Evolutionary conservation across 768 basidiomycete genomes (phyloP), one percentile per base, ranked within the genome.

Genomic region (Pholiota microspora): DNA sequence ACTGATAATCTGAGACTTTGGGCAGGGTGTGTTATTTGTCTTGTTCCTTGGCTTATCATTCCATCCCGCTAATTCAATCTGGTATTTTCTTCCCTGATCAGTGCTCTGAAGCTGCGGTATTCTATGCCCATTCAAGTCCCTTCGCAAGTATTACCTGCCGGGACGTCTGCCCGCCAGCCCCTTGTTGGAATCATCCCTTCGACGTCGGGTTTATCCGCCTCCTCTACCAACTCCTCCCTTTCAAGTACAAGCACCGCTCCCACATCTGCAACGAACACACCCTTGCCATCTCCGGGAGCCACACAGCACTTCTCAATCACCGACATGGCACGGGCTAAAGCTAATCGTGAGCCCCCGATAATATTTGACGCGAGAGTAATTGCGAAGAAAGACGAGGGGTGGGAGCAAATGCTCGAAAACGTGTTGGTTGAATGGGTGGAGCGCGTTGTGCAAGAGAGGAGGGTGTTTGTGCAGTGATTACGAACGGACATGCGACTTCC

Each of bases 1-100:
- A 89, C 85, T 1, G 94, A 95, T 68, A 96, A 95, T 65, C 71
- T 96, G 25, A 76, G 90, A 23, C 67, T 93, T 18, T 95, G 90
- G 87, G 86, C 83, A 40, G 93, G 89, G 91, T 93, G 65, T 49
- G 88, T 81, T 18, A 6, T 42, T 38, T 2, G 51, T 15, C 21
- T 47, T 18, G 15, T 0, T 15, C 45, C 50, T 32, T 49, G 21
- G n/a, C n/a, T n/a, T n/a, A n/a, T n/a, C n/a, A n/a, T n/a, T n/a
- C n/a, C n/a, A 49, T 42, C 35, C 32, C 29, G 44, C 15, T 13
- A 46, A 45, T 38, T 23, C 34, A 34, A 53, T 13, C 16, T 42
- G 27, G 15, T 38, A 16, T 51, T 32, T 59, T 47, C 16, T 40
- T 35, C 13, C 25, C 24, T 55, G 44, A 53, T 28, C 56, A 88